A percentile compares a stretch with the other conserved stretches of the same genome.
phyloP scores from a whole-genome alignment of 2,329 filamentous ascomycete genomes.

The Sarocladiaceae sp. region DNA sequence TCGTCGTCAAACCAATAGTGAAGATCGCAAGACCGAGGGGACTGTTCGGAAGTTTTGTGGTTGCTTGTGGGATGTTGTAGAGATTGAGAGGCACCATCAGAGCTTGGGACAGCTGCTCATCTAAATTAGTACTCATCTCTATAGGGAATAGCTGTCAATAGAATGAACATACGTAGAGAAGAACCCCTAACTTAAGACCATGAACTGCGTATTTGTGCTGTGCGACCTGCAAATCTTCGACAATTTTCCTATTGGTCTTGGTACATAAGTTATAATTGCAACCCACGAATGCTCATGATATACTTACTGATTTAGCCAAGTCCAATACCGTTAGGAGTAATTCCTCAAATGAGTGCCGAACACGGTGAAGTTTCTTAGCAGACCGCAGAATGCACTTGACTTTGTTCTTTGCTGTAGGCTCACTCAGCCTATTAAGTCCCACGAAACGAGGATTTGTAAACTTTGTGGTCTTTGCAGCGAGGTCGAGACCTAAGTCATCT shows the following conservation, averaged over 20 bases:
- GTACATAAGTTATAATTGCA: no score
- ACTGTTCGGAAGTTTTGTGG: no score
- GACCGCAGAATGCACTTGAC: background rate
- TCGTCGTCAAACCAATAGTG: no score
- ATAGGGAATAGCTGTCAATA: no score
- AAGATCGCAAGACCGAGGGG: no score
- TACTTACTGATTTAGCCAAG: background rate
- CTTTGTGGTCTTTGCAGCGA: background rate
- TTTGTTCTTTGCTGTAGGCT: background rate
- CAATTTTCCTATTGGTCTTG: background rate
- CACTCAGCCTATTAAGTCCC: background rate
- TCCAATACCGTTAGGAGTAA: background rate
- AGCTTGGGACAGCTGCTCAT: no score
- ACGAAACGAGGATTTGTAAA: background rate
- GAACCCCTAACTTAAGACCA: background rate
- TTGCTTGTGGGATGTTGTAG: no score
- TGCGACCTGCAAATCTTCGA: slow-evolving; percentile 1
- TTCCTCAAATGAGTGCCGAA: background rate
- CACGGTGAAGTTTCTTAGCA: background rate
- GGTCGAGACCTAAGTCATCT: background rate
- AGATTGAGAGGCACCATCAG: no score
- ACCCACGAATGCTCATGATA: no score
- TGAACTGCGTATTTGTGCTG: background rate
- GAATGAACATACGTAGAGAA: background rate
- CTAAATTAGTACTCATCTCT: no score